A percentile compares a stretch with the other conserved stretches of the same genome.
Conservation (phyloP, 345 rosid genomes). For the Eucalyptus pauciflora region DNA sequence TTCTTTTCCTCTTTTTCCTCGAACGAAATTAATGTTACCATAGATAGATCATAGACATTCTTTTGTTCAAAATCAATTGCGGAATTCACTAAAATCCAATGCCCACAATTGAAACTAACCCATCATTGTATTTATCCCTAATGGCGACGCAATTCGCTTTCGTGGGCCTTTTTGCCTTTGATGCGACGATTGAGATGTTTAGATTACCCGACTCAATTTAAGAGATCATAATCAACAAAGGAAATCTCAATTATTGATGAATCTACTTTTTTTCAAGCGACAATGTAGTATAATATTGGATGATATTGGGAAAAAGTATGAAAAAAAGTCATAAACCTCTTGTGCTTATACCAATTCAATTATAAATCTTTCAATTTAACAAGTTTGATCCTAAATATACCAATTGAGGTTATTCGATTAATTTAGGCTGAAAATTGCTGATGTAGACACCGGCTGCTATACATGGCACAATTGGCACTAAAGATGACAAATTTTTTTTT, state of each 20-base stretch:
- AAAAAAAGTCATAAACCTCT: too few relatives aligned
- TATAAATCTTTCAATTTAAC: rapidly evolving
- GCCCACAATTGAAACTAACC: background rate
- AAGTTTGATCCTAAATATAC: background rate
- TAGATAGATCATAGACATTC: background rate
- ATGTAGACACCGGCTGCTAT: rapidly evolving
- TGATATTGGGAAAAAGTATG: background rate
- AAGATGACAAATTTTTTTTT: too few relatives aligned
- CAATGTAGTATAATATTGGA: rapidly evolving
- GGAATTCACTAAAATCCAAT: background rate
- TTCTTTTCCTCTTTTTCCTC: background rate
- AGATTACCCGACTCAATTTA: too few relatives aligned
- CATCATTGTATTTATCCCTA: background rate
- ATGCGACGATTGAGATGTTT: too few relatives aligned
- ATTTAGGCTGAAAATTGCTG: too few relatives aligned
- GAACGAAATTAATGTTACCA: background rate
- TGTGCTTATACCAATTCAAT: rapidly evolving
- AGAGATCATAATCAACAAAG: rapidly evolving
- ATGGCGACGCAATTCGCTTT: background rate
- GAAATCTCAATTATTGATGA: background rate
- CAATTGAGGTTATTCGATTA: too few relatives aligned
- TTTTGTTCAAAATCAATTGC: background rate
- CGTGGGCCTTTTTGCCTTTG: background rate
- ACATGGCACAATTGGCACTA: rapidly evolving
- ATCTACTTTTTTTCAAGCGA: background rate